These are phyloP conservation scores for Mycena metata DNA, from an alignment of 768 basidiomycete species.

Conservation along the genomic window DNA sequence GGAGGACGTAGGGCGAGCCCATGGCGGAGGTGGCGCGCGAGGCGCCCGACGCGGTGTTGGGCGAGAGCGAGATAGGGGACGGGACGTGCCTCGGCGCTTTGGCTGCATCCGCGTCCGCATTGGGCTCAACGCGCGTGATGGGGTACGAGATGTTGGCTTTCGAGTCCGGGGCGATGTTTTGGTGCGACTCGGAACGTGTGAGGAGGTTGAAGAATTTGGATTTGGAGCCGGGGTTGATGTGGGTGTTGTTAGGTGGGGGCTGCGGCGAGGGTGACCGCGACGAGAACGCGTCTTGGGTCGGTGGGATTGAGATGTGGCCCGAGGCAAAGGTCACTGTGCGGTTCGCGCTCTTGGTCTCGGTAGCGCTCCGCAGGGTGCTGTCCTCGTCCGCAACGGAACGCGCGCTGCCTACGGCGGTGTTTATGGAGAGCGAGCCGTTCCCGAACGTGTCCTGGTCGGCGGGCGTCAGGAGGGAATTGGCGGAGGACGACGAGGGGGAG, in stretches of 20 bases:
- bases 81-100: conserved; percentile 16
- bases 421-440: conserved; percentile 12
- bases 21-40: conserved; percentile 33
- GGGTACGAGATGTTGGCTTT: conserved; percentile 17
- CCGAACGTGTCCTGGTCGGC: conserved; percentile 29
- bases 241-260: neutral
- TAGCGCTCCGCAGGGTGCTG: neutral
- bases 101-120: neutral
- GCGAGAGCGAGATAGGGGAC: conserved; percentile 29
- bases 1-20: conserved; percentile 42
- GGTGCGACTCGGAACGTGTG: too few species aligned
- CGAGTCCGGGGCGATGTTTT: too few species aligned
- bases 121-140: conserved; percentile 8
- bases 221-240: conserved; percentile 3
- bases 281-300: neutral
- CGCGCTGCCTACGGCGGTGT: neutral
- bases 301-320: neutral
- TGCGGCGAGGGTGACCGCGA: conserved; percentile 9
- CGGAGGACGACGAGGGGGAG: conserved; percentile 36
- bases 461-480: conserved; percentile 33
- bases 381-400: neutral
- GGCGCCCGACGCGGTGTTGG: conserved; percentile 27
- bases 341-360: neutral
- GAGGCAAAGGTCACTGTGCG: conserved; percentile 2
- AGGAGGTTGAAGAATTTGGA: conserved; percentile 18